Evolutionary conservation across 192 early-diverging fungal genomes (phyloP).

Genomic region (Gigaspora rosea): DNA sequence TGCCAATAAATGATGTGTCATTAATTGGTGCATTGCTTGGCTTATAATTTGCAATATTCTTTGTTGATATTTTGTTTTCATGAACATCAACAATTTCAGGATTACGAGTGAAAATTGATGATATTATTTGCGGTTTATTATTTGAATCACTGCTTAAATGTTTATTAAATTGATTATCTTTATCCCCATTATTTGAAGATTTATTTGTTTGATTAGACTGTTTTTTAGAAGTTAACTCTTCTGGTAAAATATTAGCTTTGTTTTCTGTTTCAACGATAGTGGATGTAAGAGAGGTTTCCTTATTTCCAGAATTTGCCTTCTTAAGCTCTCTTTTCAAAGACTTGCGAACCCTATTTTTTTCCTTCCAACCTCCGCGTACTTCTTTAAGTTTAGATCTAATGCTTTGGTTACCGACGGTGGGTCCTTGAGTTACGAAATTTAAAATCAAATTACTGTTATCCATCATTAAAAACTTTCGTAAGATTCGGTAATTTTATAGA

Average conservation of each 20-base stretch:
- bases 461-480: no score
- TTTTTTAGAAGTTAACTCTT: no score
- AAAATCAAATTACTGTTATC: constrained; percentile 8
- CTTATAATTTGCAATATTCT: constrained; percentile 36
- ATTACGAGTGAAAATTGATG: constrained; percentile 11
- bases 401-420: constrained; percentile 24
- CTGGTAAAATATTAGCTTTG: no score
- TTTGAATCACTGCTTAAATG: not conserved
- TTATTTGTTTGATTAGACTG: no score
- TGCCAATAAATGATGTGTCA: constrained; percentile 65
- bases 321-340: constrained; percentile 6
- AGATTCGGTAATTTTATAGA: no score
- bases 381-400: constrained; percentile 36
- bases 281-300: no score
- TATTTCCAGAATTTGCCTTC: not conserved
- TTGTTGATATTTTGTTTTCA: constrained; percentile 3
- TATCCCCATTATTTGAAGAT: not conserved
- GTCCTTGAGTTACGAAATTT: not conserved
- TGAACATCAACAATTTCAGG: constrained; percentile 28
- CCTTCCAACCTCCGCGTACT: constrained; percentile 44
- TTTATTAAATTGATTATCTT: not conserved
- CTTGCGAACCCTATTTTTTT: constrained; percentile 23
- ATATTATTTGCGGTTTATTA: constrained; percentile 2
- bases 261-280: no score
- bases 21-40: constrained; percentile 55